Conservation (phyloP, 202 grass and related monocot species). For the Hordeum pubiflorum region DNA sequence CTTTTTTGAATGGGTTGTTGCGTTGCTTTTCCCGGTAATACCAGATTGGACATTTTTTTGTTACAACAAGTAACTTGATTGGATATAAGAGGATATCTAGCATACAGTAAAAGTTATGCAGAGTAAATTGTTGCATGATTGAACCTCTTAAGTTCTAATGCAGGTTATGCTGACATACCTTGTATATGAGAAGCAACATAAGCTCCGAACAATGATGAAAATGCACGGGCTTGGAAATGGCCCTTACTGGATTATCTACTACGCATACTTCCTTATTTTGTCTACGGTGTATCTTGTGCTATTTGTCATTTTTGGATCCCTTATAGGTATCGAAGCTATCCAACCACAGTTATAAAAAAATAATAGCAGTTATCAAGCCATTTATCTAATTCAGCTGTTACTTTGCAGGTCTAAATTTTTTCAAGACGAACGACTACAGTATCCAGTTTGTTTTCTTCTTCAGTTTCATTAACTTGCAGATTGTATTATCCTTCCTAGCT, state of each 20-base stretch:
- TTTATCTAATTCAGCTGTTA: conserved; percentile 21
- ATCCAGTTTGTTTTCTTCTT: conserved; percentile 68
- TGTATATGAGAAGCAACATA: conserved; percentile 69
- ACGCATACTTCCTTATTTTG: conserved; percentile 53
- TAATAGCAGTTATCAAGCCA: background rate
- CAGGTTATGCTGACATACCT: conserved; percentile 66
- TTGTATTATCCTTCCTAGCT: conserved; percentile 49
- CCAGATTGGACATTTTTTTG: background rate
- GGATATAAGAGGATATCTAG: background rate
- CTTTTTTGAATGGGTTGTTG: conserved; percentile 49
- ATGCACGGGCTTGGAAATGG: conserved; percentile 62
- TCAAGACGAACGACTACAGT: conserved; percentile 47
- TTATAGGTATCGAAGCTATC: conserved; percentile 38
- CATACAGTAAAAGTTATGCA: background rate
- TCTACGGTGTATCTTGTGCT: conserved; percentile 43
- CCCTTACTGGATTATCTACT: conserved; percentile 62
- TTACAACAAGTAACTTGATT: background rate
- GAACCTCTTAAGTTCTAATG: conserved; percentile 18
- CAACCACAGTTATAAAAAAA: background rate
- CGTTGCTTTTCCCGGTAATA: conserved; percentile 63
- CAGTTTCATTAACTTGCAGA: conserved; percentile 56
- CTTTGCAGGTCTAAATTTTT: conserved; percentile 44
- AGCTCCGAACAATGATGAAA: conserved; percentile 73
- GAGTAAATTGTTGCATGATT: background rate
- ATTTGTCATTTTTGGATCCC: conserved; percentile 55